Percentiles rank a stretch among this genome's conserved stretches.
These are phyloP conservation scores for Yueomyces sinensis DNA, from an alignment of 805 yeast genomes.

Conservation along the genomic window DNA sequence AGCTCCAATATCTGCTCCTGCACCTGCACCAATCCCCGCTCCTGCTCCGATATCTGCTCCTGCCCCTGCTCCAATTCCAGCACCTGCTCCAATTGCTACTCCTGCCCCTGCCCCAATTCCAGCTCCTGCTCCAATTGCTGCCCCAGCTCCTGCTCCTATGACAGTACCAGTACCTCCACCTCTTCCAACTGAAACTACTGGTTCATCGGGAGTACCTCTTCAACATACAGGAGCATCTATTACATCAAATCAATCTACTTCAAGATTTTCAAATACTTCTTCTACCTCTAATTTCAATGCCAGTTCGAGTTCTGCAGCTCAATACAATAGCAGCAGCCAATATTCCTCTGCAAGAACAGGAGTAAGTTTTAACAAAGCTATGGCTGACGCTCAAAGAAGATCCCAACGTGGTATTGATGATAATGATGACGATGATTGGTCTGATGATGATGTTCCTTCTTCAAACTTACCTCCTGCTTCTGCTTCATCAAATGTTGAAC, in stretches of 20 bases:
- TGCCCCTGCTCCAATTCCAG: conserved; percentile 22
- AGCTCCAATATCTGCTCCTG: conserved; percentile 1
- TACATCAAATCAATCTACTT: not conserved
- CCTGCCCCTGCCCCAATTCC: conserved; percentile 9
- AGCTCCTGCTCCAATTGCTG: not conserved
- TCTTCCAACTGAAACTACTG: no score
- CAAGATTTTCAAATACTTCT: not conserved
- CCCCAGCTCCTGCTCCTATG: conserved; percentile 3
- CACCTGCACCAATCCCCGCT: conserved; percentile 1
- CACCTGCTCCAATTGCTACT: conserved; percentile 4
- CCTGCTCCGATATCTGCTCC: conserved; percentile 5
- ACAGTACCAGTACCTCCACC: no score
- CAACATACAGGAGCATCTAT: no score
- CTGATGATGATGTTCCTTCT: conserved; percentile 26
- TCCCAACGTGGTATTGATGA: conserved; percentile 43
- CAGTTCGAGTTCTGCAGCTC: not conserved
- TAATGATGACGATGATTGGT: conserved; percentile 24
- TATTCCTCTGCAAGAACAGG: conserved; percentile 25
- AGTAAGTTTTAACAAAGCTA: conserved; percentile 35
- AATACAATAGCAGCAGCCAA: not conserved
- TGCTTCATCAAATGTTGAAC: not conserved
- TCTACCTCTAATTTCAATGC: conserved; percentile 1
- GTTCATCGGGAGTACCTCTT: no score
- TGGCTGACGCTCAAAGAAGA: conserved; percentile 57
- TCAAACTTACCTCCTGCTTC: conserved; percentile 6